A percentile compares a stretch with the other conserved stretches of the same genome.
Conservation (phyloP, 306 rosid species). For the barrel medic (Medicago truncatula) region DNA sequence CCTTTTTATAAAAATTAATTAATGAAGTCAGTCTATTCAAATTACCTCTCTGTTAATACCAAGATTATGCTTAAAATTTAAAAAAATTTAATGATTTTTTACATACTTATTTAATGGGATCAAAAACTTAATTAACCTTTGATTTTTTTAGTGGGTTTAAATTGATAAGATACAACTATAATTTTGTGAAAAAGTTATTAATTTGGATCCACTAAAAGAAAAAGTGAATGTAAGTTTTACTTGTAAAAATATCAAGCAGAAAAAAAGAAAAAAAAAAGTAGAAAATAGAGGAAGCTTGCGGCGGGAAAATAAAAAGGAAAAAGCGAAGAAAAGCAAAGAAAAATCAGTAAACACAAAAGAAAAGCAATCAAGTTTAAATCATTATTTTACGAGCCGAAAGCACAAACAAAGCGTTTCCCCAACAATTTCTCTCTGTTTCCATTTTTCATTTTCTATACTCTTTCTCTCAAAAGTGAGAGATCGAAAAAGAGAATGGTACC, state of each 20-base stretch:
- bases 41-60: too few relatives aligned
- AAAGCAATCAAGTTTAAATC: slow-evolving; percentile 28
- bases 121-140: too few relatives aligned
- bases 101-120: too few relatives aligned
- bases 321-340: slow-evolving; percentile 36
- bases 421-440: slow-evolving; percentile 19
- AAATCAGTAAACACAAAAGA: slow-evolving; percentile 46
- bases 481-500: slow-evolving; percentile 20
- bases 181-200: too few relatives aligned
- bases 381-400: slow-evolving; percentile 35
- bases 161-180: too few relatives aligned
- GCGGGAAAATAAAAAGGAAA: slow-evolving; percentile 48
- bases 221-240: too few relatives aligned
- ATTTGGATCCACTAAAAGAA: too few relatives aligned
- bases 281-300: slow-evolving; percentile 27
- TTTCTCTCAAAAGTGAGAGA: slow-evolving; percentile 3
- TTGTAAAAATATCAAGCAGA: not conserved
- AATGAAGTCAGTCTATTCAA: too few relatives aligned
- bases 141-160: too few relatives aligned
- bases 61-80: too few relatives aligned
- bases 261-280: not conserved
- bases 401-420: slow-evolving; percentile 21
- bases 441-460: not conserved
- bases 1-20: too few relatives aligned
- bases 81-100: too few relatives aligned